Evolutionary conservation across 148 eudicot species (phyloP).

Genomic region (Chenopodium berlandieri): DNA sequence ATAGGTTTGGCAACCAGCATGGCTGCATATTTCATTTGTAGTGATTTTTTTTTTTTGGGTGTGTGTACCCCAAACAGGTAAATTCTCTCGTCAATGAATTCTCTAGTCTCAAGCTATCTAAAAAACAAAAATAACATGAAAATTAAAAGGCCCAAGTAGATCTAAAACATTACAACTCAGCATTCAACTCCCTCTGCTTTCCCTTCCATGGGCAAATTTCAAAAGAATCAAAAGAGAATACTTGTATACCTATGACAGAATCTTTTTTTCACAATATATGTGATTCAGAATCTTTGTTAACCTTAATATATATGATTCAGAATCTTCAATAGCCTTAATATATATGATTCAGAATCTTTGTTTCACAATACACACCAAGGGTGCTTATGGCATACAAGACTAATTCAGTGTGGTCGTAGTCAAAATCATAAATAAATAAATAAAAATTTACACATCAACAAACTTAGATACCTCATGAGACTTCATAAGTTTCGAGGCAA

Average conservation of each 20-base stretch:
- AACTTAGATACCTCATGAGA: conserved; percentile 65
- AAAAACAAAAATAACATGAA: not conserved
- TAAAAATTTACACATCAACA: conserved; percentile 1
- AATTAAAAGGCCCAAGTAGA: not conserved
- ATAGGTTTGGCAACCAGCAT: not conserved
- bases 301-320: not conserved
- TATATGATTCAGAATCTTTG: not conserved
- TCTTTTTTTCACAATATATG: too few species aligned
- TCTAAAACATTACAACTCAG: not conserved
- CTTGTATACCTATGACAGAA: not conserved
- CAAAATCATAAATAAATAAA: not conserved
- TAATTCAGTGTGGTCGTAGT: not conserved
- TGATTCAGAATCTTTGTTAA: not conserved
- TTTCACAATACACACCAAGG: not conserved
- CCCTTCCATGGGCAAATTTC: not conserved
- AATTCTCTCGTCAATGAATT: not conserved
- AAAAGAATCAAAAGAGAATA: not conserved
- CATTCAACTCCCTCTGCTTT: not conserved
- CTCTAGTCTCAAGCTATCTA: not conserved
- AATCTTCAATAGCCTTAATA: not conserved
- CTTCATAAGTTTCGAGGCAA: conserved; percentile 82
- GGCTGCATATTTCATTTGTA: not conserved
- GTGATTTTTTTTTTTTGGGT: not conserved
- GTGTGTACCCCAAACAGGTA: not conserved
- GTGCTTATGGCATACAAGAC: conserved; percentile 1